Evolutionary conservation across 495 filamentous ascomycete genomes (phyloP).

Genomic region (Penicillium roqueforti): DNA sequence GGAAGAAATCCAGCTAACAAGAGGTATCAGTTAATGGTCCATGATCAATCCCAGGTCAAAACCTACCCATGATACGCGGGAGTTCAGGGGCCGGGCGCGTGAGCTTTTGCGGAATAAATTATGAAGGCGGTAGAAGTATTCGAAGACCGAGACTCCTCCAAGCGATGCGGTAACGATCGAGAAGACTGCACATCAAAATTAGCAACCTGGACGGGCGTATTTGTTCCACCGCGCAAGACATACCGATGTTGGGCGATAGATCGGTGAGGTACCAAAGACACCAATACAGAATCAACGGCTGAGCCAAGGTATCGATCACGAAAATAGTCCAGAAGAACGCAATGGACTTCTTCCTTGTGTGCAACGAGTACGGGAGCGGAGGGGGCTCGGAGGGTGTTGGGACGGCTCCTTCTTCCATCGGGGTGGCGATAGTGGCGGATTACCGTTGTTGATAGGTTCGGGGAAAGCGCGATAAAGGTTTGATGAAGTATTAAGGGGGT

Average conservation of each 20-base stretch:
- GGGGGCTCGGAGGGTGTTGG: slow-evolving; percentile 39
- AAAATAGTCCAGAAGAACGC: slow-evolving; percentile 57
- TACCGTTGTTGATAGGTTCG: neutral
- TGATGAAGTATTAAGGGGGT: neutral
- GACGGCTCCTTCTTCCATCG: slow-evolving; percentile 37
- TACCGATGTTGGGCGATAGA: slow-evolving; percentile 53
- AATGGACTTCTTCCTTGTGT: slow-evolving; percentile 51
- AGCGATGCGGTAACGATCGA: slow-evolving; percentile 54
- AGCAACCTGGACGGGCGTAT: slow-evolving; percentile 2
- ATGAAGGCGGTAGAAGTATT: slow-evolving; percentile 49
- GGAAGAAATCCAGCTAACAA: slow-evolving; percentile 55
- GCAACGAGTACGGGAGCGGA: slow-evolving; percentile 53
- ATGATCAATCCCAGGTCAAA: neutral
- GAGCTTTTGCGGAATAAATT: slow-evolving; percentile 46
- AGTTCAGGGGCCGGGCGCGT: slow-evolving; percentile 51
- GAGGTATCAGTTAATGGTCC: slow-evolving; percentile 5
- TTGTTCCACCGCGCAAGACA: slow-evolving; percentile 12
- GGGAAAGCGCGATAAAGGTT: neutral
- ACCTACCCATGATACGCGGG: slow-evolving; percentile 46
- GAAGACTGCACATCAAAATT: slow-evolving; percentile 40
- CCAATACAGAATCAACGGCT: slow-evolving; percentile 57
- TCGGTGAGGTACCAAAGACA: slow-evolving; percentile 52
- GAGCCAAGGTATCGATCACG: slow-evolving; percentile 48
- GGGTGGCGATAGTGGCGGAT: slow-evolving; percentile 21
- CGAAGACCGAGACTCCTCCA: slow-evolving; percentile 57